Evolutionary conservation across 2,329 filamentous ascomycete species (phyloP).

Genomic region (Chaetomiaceae sp.): DNA sequence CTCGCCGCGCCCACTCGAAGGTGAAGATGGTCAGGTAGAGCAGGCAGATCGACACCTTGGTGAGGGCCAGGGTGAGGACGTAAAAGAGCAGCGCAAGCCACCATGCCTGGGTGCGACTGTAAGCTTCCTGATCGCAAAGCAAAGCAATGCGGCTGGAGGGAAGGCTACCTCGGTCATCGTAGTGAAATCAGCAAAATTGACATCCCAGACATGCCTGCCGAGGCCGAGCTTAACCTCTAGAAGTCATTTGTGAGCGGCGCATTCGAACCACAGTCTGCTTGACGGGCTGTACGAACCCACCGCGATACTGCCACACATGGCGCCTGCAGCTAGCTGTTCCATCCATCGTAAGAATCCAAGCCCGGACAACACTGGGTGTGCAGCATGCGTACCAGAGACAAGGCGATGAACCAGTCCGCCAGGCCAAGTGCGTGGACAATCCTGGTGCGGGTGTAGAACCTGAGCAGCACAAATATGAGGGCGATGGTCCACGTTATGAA

Average conservation of each 20-base stretch:
- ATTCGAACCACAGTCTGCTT: neutral
- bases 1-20: conserved; percentile 30
- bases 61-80: conserved; percentile 23
- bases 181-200: neutral
- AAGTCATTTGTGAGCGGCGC: neutral
- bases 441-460: conserved; percentile 35
- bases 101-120: conserved; percentile 15
- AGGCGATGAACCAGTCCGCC: conserved; percentile 35
- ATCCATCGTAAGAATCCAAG: neutral
- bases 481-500: conserved; percentile 29
- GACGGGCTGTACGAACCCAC: conserved; percentile 8
- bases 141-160: neutral
- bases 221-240: conserved; percentile 18
- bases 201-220: conserved; percentile 22
- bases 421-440: conserved; percentile 34
- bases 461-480: conserved; percentile 31
- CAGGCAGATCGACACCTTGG: conserved; percentile 30
- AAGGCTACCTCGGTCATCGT: conserved; percentile 14
- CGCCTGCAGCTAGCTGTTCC: conserved; percentile 22
- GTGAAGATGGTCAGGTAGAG: conserved; percentile 31
- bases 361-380: neutral
- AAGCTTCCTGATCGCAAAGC: neutral
- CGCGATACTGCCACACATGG: conserved; percentile 13
- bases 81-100: conserved; percentile 29
- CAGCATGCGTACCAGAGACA: conserved; percentile 26